Evolutionary conservation across 2,329 filamentous ascomycete species (phyloP).

Genomic region (Nothopassalora personata): DNA sequence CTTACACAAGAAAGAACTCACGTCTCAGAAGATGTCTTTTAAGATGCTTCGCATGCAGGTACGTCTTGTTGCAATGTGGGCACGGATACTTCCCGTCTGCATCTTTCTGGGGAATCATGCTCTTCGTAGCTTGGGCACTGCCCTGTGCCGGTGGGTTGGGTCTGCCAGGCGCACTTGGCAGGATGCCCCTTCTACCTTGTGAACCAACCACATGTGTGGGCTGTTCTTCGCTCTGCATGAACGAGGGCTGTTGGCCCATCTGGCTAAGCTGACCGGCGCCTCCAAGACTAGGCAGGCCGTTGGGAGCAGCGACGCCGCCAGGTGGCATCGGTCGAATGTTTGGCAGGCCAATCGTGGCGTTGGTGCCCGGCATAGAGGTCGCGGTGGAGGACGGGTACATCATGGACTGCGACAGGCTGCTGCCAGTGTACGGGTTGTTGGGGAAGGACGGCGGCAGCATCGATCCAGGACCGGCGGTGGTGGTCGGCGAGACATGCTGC

Average conservation of each 20-base stretch:
- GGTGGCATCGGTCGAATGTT: constrained; percentile 39
- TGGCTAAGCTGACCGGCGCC: constrained; percentile 25
- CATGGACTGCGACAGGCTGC: constrained; percentile 26
- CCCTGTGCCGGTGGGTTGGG: constrained; percentile 70
- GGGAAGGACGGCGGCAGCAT: constrained; percentile 34
- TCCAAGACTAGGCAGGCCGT: constrained; percentile 34
- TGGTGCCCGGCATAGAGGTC: constrained; percentile 25
- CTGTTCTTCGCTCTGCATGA: constrained; percentile 38
- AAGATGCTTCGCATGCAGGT: constrained; percentile 92
- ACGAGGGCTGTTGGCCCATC: constrained; percentile 31
- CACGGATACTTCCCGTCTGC: constrained; percentile 97
- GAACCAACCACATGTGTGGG: constrained; percentile 92
- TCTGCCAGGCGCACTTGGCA: constrained; percentile 83
- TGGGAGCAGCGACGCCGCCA: constrained; percentile 34
- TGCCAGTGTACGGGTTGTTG: constrained; percentile 22
- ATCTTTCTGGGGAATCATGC: constrained; percentile 86
- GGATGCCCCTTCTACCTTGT: constrained; percentile 83
- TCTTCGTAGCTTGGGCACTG: constrained; percentile 57
- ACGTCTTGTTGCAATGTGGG: constrained; percentile 96
- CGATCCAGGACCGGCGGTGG: constrained; percentile 22
- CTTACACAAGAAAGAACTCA: constrained; percentile 52
- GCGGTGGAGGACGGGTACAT: constrained; percentile 31
- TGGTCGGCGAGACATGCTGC: constrained; percentile 28
- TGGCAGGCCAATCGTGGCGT: constrained; percentile 31
- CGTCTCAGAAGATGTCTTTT: constrained; percentile 94